Conservation (phyloP, 1,139 yeast genomes). For the Yamadazyma jaroonii region DNA sequence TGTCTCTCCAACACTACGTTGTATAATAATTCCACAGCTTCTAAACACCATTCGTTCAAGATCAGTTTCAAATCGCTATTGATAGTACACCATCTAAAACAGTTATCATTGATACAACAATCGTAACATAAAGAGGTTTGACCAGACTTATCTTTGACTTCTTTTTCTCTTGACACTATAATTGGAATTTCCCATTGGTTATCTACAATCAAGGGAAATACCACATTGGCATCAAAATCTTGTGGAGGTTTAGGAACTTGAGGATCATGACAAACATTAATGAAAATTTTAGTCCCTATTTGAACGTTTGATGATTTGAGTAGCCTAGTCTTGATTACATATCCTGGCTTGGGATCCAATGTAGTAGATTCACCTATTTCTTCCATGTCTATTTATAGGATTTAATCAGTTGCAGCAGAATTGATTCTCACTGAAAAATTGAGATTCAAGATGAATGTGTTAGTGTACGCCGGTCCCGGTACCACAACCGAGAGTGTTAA, state of each 20-base stretch:
- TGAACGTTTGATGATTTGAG: slow-evolving; percentile 23
- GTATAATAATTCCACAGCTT: slow-evolving; percentile 57
- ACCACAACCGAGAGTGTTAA: slow-evolving; percentile 84
- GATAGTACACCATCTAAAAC: slow-evolving; percentile 61
- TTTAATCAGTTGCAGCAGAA: too few species aligned
- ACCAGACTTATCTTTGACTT: slow-evolving; percentile 71
- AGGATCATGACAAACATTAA: slow-evolving; percentile 68
- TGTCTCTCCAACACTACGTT: slow-evolving; percentile 40
- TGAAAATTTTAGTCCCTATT: slow-evolving; percentile 63
- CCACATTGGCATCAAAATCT: slow-evolving; percentile 53
- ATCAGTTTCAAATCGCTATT: slow-evolving; percentile 50
- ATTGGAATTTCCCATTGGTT: slow-evolving; percentile 87
- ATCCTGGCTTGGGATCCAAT: slow-evolving; percentile 52
- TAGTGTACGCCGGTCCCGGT: slow-evolving; percentile 83
- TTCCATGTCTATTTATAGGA: slow-evolving; percentile 12
- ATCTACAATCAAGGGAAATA: slow-evolving; percentile 64
- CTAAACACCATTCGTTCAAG: slow-evolving; percentile 62
- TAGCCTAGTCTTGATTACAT: slow-evolving; percentile 62
- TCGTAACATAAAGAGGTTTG: slow-evolving; percentile 63
- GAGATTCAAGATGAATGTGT: slow-evolving; percentile 58
- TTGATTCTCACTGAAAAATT: too few species aligned
- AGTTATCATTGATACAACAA: slow-evolving; percentile 64
- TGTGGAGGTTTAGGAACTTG: slow-evolving; percentile 54
- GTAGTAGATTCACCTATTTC: slow-evolving; percentile 19
- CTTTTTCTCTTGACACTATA: slow-evolving; percentile 53